A percentile compares a stretch with the other conserved stretches of the same genome.
phyloP scores from a whole-genome alignment of 768 basidiomycete genomes.

The Tricholoma flavovirens region DNA sequence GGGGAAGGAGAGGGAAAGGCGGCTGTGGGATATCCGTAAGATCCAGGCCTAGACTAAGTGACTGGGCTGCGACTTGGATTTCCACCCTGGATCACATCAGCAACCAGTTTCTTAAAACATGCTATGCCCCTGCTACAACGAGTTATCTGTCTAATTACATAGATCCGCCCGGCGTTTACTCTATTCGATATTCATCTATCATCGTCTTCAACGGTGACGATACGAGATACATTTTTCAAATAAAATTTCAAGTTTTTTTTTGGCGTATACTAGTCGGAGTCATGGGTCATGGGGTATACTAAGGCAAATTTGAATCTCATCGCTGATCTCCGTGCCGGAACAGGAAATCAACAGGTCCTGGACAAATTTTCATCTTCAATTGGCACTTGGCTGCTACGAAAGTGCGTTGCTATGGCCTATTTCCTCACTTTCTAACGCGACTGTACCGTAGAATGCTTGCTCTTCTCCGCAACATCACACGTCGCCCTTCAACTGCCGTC shows the following conservation, averaged over 20 bases:
- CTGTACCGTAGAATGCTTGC: conserved; percentile 11
- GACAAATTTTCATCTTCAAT: background rate
- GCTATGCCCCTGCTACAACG: background rate
- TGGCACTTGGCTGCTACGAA: no score
- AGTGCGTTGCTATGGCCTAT: background rate
- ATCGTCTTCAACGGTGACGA: background rate
- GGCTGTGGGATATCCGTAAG: conserved; percentile 19
- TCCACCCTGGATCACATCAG: conserved; percentile 16
- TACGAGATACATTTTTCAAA: background rate
- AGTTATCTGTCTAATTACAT: background rate
- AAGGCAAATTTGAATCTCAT: background rate
- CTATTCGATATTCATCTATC: background rate
- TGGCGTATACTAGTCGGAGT: no score
- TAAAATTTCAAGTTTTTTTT: background rate
- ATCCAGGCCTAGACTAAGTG: background rate
- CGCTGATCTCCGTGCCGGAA: conserved; percentile 1
- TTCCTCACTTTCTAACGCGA: conserved; percentile 3
- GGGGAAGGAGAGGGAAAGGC: conserved; percentile 5
- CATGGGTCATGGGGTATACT: background rate
- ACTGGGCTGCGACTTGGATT: conserved; percentile 1
- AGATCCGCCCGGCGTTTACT: background rate
- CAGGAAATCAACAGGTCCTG: background rate
- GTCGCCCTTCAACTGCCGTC: conserved; percentile 1
- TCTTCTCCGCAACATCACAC: conserved; percentile 11
- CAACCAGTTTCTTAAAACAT: background rate